Conservation (phyloP, 1,139 yeast genomes). For the Scheffersomyces illinoinensis region DNA sequence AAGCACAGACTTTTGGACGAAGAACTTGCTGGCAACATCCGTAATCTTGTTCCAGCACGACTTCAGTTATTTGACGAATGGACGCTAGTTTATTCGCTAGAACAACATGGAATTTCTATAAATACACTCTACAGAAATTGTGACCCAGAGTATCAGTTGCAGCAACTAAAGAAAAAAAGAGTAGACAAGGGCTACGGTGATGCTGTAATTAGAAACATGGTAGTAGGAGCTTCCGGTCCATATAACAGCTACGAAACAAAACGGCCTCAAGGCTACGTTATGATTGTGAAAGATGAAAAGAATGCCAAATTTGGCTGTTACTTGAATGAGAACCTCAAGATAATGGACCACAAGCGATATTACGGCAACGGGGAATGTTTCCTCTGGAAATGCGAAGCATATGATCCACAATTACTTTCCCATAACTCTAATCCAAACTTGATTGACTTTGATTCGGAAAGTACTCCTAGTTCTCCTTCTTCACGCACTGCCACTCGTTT, state of each 20-base stretch:
- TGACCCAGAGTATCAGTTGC: conserved; percentile 33
- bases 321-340: conserved; percentile 70
- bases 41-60: conserved; percentile 73
- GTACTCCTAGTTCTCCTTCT: neutral
- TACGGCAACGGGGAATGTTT: conserved; percentile 96
- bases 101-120: conserved; percentile 89
- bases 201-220: conserved; percentile 33
- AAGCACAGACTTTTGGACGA: conserved; percentile 54
- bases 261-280: conserved; percentile 65
- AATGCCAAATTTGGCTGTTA: conserved; percentile 81
- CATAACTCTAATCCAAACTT: neutral
- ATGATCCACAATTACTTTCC: conserved; percentile 16
- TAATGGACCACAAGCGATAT: conserved; percentile 70
- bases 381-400: conserved; percentile 69
- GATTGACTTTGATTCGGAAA: neutral
- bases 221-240: conserved; percentile 20
- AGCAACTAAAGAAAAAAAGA: conserved; percentile 19
- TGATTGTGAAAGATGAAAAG: conserved; percentile 64
- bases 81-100: conserved; percentile 77
- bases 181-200: conserved; percentile 41
- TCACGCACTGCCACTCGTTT: conserved; percentile 39
- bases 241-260: conserved; percentile 17
- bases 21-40: conserved; percentile 71
- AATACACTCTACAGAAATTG: conserved; percentile 63
- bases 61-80: conserved; percentile 76